Base-by-base conservation (phyloP, 352 stramenopile genomes). In the Aphanomyces invadans region DNA sequence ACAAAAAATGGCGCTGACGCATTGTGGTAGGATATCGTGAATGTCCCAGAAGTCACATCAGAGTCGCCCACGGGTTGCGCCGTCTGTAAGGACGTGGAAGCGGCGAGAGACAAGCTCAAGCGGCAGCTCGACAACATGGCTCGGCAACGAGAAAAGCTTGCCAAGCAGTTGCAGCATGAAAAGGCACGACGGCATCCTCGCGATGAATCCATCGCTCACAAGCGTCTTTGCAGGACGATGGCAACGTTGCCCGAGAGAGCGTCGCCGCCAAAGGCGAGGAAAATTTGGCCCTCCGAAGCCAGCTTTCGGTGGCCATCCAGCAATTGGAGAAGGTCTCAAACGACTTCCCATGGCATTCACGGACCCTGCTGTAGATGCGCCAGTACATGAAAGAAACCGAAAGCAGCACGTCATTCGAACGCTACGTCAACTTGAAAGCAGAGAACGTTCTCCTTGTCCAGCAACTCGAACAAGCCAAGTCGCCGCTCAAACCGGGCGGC, bases 341-440 rank as follows among this genome's bases (percentile, higher is more conserved):
- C n/a, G n/a, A n/a, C n/a, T n/a, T n/a, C n/a, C n/a, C n/a, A n/a
- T n/a, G n/a, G n/a, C n/a, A n/a, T n/a, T n/a, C n/a, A n/a, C n/a
- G n/a, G n/a, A n/a, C n/a, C n/a, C n/a, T n/a, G n/a, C n/a, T n/a
- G n/a, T 39, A 67, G 60, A 21, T 42, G 10, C 33, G 46, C 9
- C 26, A n/a, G 17, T 67, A 57, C 45, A 49, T 67, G 15, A n/a
- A 67, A 48, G 60, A 67, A 19, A 42, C 33, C 5, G 60, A 67
- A 33, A 29, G 11, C 25, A 55, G 33, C n/a, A 54, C 49, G 3
- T 38, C 60, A n/a, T 67, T 67, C 42, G 60, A 67, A 29, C 52
- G 46, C 26, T 67, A 67, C 49, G 25, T 67, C n/a, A 32, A 33
- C 31, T 15, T 67, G 10, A 67, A 67, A 28, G 42, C 38, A 1